Evolutionary conservation across 129 eudicot genomes (phyloP).

Genomic region (Arctium lappa): DNA sequence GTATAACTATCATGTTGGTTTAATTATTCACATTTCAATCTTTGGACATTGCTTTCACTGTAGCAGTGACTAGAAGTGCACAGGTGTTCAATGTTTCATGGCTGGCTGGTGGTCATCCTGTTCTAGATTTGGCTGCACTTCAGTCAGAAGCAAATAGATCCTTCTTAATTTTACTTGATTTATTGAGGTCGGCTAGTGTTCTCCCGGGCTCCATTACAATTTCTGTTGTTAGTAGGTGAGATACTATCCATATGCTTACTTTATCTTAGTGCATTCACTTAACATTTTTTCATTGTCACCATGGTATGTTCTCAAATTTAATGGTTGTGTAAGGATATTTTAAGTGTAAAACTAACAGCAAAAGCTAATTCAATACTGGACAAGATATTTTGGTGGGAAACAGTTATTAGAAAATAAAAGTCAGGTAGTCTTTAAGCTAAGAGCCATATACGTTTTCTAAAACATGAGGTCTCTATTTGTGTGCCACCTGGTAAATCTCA

Average conservation of each 20-base stretch:
- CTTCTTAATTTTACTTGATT: slow-evolving; percentile 47
- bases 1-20: neutral
- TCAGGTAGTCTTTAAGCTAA: neutral
- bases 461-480: neutral
- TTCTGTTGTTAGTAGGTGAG: slow-evolving; percentile 87
- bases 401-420: neutral
- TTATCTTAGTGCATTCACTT: neutral
- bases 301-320: neutral
- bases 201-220: slow-evolving; percentile 70
- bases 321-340: neutral
- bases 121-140: slow-evolving; percentile 58
- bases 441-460: neutral
- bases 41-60: slow-evolving; percentile 16
- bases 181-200: slow-evolving; percentile 53
- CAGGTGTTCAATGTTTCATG: slow-evolving; percentile 58
- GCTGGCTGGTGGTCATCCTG: slow-evolving; percentile 74
- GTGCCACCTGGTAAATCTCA: neutral
- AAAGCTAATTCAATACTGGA: neutral
- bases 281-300: neutral
- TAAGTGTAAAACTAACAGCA: neutral
- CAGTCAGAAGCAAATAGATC: slow-evolving; percentile 65
- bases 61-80: slow-evolving; percentile 37
- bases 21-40: neutral
- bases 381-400: neutral
- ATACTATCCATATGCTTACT: slow-evolving; percentile 1